Percentiles rank a stretch among this genome's conserved stretches.
These are phyloP conservation scores for Linnemannia exigua DNA, from an alignment of 192 early-diverging fungal species.

Conservation along the genomic window DNA sequence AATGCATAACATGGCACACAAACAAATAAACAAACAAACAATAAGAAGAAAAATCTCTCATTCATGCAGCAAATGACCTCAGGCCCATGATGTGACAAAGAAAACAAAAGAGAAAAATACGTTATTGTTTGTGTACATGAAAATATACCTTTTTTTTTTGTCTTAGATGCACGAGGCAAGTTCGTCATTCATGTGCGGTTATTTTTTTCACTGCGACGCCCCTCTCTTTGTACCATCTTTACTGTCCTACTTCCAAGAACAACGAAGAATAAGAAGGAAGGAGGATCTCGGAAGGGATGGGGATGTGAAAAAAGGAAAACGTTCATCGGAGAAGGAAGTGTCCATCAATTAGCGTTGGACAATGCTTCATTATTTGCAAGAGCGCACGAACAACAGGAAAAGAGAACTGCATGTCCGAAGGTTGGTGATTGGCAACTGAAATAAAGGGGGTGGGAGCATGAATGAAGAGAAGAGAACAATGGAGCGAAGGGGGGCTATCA, in stretches of 20 bases:
- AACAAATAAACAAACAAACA: neutral
- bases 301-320: neutral
- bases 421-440: too few relatives aligned
- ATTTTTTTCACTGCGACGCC: neutral
- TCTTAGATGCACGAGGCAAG: neutral
- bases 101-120: neutral
- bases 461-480: too few relatives aligned
- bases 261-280: neutral
- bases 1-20: neutral
- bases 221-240: neutral
- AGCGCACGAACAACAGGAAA: neutral
- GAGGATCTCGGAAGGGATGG: neutral
- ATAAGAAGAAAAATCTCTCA: neutral
- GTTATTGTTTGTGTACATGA: neutral
- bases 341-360: neutral
- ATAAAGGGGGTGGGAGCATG: too few relatives aligned
- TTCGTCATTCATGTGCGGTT: neutral
- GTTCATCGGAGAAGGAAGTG: slow-evolving; percentile 1
- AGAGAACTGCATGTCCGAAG: too few relatives aligned
- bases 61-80: neutral
- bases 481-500: too few relatives aligned
- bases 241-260: neutral
- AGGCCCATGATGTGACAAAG: neutral
- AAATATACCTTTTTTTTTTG: neutral
- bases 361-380: neutral